Evolutionary conservation across 2,329 filamentous ascomycete species (phyloP), one percentile per base, ranked within the genome.

Genomic region (Clonostachys chloroleuca): DNA sequence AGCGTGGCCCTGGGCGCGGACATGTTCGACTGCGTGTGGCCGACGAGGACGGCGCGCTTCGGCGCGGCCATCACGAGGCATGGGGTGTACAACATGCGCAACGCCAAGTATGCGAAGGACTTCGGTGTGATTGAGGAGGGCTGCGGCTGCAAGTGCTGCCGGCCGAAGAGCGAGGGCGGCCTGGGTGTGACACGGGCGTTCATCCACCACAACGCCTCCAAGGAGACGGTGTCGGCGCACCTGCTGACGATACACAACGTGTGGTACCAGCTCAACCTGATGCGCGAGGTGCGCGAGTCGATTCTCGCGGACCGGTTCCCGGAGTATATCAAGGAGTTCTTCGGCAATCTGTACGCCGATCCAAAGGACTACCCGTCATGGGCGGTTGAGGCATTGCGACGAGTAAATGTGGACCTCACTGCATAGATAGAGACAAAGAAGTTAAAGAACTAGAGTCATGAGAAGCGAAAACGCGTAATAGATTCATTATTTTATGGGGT

Each of bases 21-120:
- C 68, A 99, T 99, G 94, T 99, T 99, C 63, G 94, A 99, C 69
- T 99, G 95, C 62, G 94, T 99, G 7, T 99, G 94, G 94, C 95
- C 94, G 2, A 97, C 94, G 5, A 79, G 94, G 46, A 99, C 94
- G 35, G 94, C 94, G 62, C 84, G 94, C 34, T 99, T 99, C 61
- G 94, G 95, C 50, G 96, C 96, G 61, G 94, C 92, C 36, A 81
- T 99, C 49, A 96, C 92, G 3, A 80, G 82, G 47, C 59, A 74
- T 40, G 95, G 94, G 12, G 81, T 89, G n/a, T 70, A 96, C 42
- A 96, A 96, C 63, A 72, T 99, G 42, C 85, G 89, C 51, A 84
- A 92, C 62, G 80, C 84, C 24, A 74, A 75, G 41, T 96, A 84
- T 61, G 83, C 88, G 1, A 71, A 80, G 51, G 92, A 97, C 66